Percentiles rank a stretch among this genome's conserved stretches.
Conservation (phyloP, 768 basidiomycete species). For the Stropharia rugosoannulata region DNA sequence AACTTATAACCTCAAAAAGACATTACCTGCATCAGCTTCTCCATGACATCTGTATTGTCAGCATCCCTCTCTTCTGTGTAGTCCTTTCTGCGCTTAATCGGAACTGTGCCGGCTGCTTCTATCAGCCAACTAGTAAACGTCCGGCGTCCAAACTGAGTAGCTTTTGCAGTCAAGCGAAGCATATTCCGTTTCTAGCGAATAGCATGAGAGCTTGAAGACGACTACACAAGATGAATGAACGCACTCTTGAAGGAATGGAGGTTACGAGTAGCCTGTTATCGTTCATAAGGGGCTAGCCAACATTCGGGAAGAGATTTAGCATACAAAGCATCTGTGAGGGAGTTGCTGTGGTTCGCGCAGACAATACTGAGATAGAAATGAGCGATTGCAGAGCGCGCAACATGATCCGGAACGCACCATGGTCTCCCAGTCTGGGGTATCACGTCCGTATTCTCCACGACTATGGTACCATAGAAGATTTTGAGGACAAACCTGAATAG, state of each 20-base stretch:
- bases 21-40: slow-evolving; percentile 62
- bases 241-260: slow-evolving; percentile 67
- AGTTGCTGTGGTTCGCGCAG: slow-evolving; percentile 86
- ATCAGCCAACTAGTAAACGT: slow-evolving; percentile 93
- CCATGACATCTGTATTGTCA: slow-evolving; percentile 74
- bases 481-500: slow-evolving; percentile 83
- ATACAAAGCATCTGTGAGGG: slow-evolving; percentile 83
- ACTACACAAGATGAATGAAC: slow-evolving; percentile 7
- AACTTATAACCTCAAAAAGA: neutral
- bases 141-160: slow-evolving; percentile 78
- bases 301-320: slow-evolving; percentile 19
- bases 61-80: slow-evolving; percentile 41
- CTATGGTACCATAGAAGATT: slow-evolving; percentile 89
- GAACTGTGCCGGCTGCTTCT: slow-evolving; percentile 84
- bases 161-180: slow-evolving; percentile 84
- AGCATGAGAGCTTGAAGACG: slow-evolving; percentile 1
- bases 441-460: slow-evolving; percentile 73
- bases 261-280: slow-evolving; percentile 65
- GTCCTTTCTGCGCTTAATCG: slow-evolving; percentile 78
- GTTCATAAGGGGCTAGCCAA: neutral
- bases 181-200: slow-evolving; percentile 64
- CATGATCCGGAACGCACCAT: slow-evolving; percentile 43
- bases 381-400: neutral
- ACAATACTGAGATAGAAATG: slow-evolving; percentile 57
- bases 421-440: slow-evolving; percentile 74